A percentile compares a stretch with the other conserved stretches of the same genome.
Evolutionary conservation across 108 stramenopile species (phyloP).

Genomic region (Cyclotella cryptica): DNA sequence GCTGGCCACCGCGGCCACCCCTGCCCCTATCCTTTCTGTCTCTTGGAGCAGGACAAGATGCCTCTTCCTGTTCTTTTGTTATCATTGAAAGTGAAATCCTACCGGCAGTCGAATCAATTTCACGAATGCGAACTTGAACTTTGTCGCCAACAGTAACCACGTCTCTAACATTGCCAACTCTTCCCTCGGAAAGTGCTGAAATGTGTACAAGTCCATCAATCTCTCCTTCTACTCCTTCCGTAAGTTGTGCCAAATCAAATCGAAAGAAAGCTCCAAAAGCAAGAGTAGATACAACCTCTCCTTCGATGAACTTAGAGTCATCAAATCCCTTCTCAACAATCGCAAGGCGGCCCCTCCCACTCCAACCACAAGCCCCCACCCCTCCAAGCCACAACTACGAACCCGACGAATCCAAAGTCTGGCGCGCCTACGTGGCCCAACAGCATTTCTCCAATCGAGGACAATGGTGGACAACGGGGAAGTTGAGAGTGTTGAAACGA

Average conservation of each 20-base stretch:
- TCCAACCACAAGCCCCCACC: conserved; percentile 27
- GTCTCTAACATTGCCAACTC: conserved; percentile 64
- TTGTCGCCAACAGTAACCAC: conserved; percentile 75
- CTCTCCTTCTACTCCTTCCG: conserved; percentile 74
- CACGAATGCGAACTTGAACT: conserved; percentile 83
- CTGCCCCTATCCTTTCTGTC: conserved; percentile 25
- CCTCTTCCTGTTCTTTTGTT: conserved; percentile 80
- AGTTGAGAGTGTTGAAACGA: conserved; percentile 74
- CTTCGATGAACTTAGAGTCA: too few relatives aligned
- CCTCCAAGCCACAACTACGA: conserved; percentile 88
- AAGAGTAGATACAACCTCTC: too few relatives aligned
- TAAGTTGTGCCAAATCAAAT: conserved; percentile 78
- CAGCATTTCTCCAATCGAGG: too few relatives aligned
- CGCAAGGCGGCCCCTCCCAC: conserved; percentile 52
- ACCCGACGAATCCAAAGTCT: conserved; percentile 89
- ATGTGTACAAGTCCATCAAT: too few relatives aligned
- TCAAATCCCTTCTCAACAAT: too few relatives aligned
- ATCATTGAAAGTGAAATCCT: conserved; percentile 88
- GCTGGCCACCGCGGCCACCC: conserved; percentile 18
- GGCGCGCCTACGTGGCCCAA: too few relatives aligned
- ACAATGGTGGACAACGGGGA: conserved; percentile 92
- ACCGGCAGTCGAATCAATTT: conserved; percentile 58
- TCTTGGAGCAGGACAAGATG: conserved; percentile 42
- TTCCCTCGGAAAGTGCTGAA: too few relatives aligned
- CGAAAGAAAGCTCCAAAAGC: too few relatives aligned